phyloP scores from a whole-genome alignment of 495 filamentous ascomycete species.

The Aspergillus saccharolyticus region DNA sequence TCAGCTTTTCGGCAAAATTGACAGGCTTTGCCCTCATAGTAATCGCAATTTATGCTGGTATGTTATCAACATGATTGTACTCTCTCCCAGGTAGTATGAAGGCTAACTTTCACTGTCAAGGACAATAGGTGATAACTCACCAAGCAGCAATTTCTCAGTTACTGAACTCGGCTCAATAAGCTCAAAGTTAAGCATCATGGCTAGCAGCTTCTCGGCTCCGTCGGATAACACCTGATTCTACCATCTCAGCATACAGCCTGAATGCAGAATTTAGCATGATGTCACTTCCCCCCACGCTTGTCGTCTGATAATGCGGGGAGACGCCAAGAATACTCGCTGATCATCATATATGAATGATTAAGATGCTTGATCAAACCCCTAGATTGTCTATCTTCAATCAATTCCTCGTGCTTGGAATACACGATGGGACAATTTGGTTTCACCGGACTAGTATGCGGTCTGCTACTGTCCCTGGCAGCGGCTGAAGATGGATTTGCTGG shows the following conservation, averaged over 20 bases:
- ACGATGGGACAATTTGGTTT: neutral
- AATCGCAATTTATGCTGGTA: too few relatives aligned
- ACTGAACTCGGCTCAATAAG: neutral
- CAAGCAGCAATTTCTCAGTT: neutral
- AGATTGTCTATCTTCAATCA: neutral
- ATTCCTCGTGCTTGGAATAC: neutral
- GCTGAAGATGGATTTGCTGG: constrained; percentile 55
- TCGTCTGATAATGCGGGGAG: neutral
- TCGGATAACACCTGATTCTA: neutral
- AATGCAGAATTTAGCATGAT: constrained; percentile 5
- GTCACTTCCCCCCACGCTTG: neutral
- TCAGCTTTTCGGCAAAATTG: neutral
- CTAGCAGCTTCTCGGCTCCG: neutral
- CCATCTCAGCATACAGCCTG: neutral
- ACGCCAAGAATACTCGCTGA: neutral
- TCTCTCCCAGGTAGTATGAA: too few relatives aligned
- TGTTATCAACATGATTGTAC: too few relatives aligned
- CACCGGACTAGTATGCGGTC: too few relatives aligned
- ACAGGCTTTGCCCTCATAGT: neutral
- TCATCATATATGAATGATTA: neutral
- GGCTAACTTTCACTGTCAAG: neutral
- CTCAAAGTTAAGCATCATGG: neutral
- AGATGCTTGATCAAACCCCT: too few relatives aligned
- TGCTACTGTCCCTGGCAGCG: constrained; percentile 1
- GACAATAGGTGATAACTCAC: neutral